Base-by-base conservation (phyloP, 2,329 filamentous ascomycete species). In the Incumbomyces lentus region DNA sequence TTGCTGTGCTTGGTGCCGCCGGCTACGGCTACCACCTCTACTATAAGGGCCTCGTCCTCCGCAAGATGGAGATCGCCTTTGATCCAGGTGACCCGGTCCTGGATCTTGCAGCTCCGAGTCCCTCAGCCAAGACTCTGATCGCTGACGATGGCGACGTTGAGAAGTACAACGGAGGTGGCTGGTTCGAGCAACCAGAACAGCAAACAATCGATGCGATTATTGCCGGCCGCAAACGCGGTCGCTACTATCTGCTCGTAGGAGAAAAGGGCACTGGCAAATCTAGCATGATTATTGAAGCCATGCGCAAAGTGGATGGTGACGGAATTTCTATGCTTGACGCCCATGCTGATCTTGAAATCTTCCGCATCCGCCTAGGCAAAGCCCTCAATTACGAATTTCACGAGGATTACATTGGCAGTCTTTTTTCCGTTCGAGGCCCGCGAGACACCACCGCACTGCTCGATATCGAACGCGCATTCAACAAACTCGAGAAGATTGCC, bases 261-360 rank as follows among this genome's bases (percentile, higher is more conserved):
- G 92, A 96, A 61, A 96, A 98, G 67, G 92, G 92, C 4, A 93
- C 86, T 0, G 92, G 92, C 6, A 98, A 98, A 70, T 93, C 86
- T 50, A 93, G 86, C 55, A 96, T 98, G 92, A 69, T 98, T 58
- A 74, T 98, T 16, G 87, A 96, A 62, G 86, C 87, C 7, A 98
- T 98, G 90, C 81, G 82, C 45, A 93, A 93, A 64, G 82, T 89
- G 47, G 78, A 95, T 52, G 92, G 88, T 3, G 84, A 92, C 50
- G 86, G 86, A 17, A 82, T 90, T 37, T 84, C 89, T 55, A 95
- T 98, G 86, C 86, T 96, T 59, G 92, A 98, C 66, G 89, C 90
- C 1, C 92, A 98, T 64, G 84, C 88, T 4, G 89, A 98, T 63
- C 76, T 89, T 1, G 92, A 98, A 60, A 94, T 98, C 49, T 94